Conservation (phyloP, 306 rosid genomes). For the Lathyrus sativus region DNA sequence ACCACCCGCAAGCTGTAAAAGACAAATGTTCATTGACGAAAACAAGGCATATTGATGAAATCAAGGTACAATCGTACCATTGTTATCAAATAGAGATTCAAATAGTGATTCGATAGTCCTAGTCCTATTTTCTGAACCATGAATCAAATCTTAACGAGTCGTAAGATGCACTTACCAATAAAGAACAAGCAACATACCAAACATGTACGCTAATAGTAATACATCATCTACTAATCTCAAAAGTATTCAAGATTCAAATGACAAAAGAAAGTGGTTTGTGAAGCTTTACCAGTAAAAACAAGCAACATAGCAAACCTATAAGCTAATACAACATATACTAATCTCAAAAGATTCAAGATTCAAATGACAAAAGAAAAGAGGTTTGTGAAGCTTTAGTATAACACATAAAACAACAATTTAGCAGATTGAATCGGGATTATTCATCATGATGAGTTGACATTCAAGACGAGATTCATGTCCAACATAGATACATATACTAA, state of each 20-base stretch:
- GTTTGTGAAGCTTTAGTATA: background rate
- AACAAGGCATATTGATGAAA: background rate
- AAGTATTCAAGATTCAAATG: no score
- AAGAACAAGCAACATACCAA: background rate
- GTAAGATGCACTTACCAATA: background rate
- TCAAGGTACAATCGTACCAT: background rate
- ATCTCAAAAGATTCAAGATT: background rate
- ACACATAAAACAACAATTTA: no score
- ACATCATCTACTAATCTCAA: no score
- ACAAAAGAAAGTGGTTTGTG: no score
- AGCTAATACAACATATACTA: background rate
- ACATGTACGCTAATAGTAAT: no score
- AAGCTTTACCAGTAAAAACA: background rate
- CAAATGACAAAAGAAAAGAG: background rate
- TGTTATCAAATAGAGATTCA: background rate
- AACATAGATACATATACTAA: background rate
- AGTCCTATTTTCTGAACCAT: background rate
- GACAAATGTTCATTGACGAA: background rate
- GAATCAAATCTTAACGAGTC: background rate
- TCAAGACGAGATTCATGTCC: background rate
- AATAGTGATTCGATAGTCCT: background rate
- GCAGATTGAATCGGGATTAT: background rate
- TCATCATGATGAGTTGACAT: background rate
- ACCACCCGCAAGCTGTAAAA: background rate
- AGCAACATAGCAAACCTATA: background rate